Base-by-base conservation (phyloP, 78 protist genomes). In the Blattamonas nauphoetae region DNA sequence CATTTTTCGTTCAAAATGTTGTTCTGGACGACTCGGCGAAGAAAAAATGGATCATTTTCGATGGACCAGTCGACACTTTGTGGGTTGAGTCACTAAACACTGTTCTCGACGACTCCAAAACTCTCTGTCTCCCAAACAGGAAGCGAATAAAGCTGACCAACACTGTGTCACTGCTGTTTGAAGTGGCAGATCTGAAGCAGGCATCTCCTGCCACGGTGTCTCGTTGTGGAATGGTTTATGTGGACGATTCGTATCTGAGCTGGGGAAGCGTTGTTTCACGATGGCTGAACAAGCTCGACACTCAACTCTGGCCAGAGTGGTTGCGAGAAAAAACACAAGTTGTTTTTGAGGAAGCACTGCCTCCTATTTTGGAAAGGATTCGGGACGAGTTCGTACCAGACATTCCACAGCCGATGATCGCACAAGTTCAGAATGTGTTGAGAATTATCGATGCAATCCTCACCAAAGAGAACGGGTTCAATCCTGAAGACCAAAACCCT, bases 141-240 rank as follows among this genome's bases (percentile, higher is more conserved):
- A 94, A 92, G 86, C 93, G 97, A 35, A 93, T 95, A 78, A 92
- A 91, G 92, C 92, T 95, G 34, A 88, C 87, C 78, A 45, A 36
- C 44, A 89, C 91, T 38, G 63, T 91, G 87, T 64, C 41, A 42
- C 85, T 93, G 92, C 34, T 92, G 36, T 95, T 95, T 80, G 97
- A 95, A 64, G 95, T 93, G 21, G 85, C 86, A 41, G 95, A 95
- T 88, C 87, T 95, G 6, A 79, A 92, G n/a, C 94, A 90, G 32
- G 97, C 97, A 0, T 95, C 97, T 3, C 97, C 97, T 0, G 97
- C 97, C 42, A 95, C 97, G 42, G 95, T 95, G 36, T 88, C 93
- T 1, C 90, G 97, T 0, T 92, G 94, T 71, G 97, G 97, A 42
- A 95, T 95, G 95, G 97, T 95, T 34, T 95, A 91, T 87, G n/a